Evolutionary conservation across 2,329 filamentous ascomycete genomes (phyloP), one percentile per base, ranked within the genome.

Genomic region (Fusarium sp.): DNA sequence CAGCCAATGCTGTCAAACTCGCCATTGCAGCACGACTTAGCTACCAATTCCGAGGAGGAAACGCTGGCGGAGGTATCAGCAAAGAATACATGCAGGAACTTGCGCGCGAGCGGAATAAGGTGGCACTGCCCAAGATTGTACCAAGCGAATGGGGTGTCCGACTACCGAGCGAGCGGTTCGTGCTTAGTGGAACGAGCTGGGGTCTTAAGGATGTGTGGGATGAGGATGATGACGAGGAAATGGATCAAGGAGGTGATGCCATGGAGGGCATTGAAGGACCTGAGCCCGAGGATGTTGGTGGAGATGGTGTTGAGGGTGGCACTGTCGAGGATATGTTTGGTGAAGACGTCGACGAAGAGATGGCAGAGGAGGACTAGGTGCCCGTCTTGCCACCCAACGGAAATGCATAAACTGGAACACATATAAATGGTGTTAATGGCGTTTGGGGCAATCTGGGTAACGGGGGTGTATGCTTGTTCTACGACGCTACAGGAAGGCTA

Each of bases 61-160:
- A 82, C 55, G 83, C 83, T 20, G 84, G 82, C 11, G 82, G 85
- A 34, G 87, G 87, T 11, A 82, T 88, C 53, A 87, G 84, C 78
- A 94, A 94, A 77, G 92, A 95, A 71, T 94, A 92, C 79, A 85
- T 94, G 82, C 82, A 90, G 60, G 91, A 94, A 77, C 83, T 94
- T n/a, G 92, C 92, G 15, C 84, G 86, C 68, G 89, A 92, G 76
- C 83, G 90, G 69, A 94, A 94, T 80, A 88, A 87, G 73, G 83
- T 91, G 29, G 86, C 85, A 2, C 80, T 94, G 67, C 90, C 90
- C 22, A 85, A 86, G 65, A 86, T 92, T 18, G 82, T 87, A 15
- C 84, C 87, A 44, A 88, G 87, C 74, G 90, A 92, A 76, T 92
- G 90, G 88, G 90, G 90, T 25, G 85, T 91, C 9, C 82, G 90